Evolutionary conservation across 148 eudicot genomes (phyloP).

Genomic region (Amaranthus hypochondriacus): DNA sequence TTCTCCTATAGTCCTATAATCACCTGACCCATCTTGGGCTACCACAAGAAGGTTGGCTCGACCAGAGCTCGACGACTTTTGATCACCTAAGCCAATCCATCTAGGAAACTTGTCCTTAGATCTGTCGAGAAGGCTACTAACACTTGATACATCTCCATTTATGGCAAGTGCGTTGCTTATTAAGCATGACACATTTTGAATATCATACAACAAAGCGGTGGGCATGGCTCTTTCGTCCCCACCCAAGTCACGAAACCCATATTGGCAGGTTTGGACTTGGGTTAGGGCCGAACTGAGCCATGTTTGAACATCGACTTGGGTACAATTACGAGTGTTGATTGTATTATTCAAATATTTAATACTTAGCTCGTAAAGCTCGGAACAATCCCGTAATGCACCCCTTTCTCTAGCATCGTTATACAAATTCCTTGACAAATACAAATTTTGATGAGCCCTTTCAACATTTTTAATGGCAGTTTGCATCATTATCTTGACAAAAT

Average conservation of each 20-base stretch:
- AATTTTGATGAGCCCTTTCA: conserved; percentile 22
- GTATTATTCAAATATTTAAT: conserved; percentile 44
- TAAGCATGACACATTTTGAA: conserved; percentile 36
- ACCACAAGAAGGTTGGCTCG: conserved; percentile 49
- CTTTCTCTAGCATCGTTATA: conserved; percentile 37
- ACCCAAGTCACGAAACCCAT: conserved; percentile 49
- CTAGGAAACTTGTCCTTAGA: conserved; percentile 40
- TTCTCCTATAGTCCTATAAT: conserved; percentile 39
- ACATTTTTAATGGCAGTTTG: conserved; percentile 43
- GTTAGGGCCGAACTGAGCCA: conserved; percentile 80
- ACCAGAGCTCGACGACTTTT: conserved; percentile 26
- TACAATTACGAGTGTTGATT: conserved; percentile 12
- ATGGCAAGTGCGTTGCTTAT: conserved; percentile 62
- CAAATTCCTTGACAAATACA: conserved; percentile 29
- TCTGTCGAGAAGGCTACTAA: not conserved
- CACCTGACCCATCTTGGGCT: conserved; percentile 81
- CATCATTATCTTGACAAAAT: conserved; percentile 40
- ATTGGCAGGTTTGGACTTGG: conserved; percentile 54
- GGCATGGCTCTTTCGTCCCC: conserved; percentile 30
- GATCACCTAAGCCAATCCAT: conserved; percentile 49
- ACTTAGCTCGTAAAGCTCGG: conserved; percentile 57
- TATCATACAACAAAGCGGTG: conserved; percentile 18
- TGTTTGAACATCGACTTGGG: conserved; percentile 49
- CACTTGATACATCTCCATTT: conserved; percentile 25
- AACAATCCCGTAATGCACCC: conserved; percentile 65